Evolutionary conservation across 1,284 basidiomycete genomes (phyloP).

Genomic region (Neotropicomus parvogracilis): DNA sequence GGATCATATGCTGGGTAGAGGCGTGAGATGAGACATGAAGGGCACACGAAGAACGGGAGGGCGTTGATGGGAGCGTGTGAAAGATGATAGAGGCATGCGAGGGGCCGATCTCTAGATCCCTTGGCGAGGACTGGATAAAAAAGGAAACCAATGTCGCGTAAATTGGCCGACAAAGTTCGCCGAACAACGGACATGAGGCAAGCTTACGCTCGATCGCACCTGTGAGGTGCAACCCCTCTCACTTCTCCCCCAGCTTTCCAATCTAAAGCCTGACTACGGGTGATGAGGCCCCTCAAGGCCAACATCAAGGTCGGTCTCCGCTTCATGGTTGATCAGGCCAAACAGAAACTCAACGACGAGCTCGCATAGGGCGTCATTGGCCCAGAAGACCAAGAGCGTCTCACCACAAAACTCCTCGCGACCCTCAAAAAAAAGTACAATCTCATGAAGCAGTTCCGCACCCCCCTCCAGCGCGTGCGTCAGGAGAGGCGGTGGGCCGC

Average conservation of each 20-base stretch:
- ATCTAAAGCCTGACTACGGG: constrained; percentile 50
- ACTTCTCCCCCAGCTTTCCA: constrained; percentile 21
- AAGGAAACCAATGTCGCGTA: too few relatives aligned
- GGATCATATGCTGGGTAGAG: too few relatives aligned
- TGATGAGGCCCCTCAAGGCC: constrained; percentile 44
- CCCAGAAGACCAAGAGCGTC: constrained; percentile 29
- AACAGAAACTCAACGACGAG: constrained; percentile 38
- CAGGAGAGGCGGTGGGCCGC: constrained; percentile 40
- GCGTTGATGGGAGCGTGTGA: too few relatives aligned
- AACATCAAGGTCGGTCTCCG: constrained; percentile 44
- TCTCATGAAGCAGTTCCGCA: constrained; percentile 41
- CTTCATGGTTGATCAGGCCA: constrained; percentile 47
- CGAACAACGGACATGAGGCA: constrained; percentile 45
- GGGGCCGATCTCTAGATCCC: too few relatives aligned
- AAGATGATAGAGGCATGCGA: too few relatives aligned
- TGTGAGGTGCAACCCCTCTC: too few relatives aligned
- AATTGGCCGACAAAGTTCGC: too few relatives aligned
- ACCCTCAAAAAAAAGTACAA: constrained; percentile 39
- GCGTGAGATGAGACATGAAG: too few relatives aligned
- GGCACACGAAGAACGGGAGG: too few relatives aligned
- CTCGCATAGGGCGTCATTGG: constrained; percentile 34
- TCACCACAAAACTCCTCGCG: constrained; percentile 38
- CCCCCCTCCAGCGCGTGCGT: constrained; percentile 42
- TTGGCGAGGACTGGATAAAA: too few relatives aligned
- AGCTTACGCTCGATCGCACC: too few relatives aligned